Percentiles rank a stretch among this genome's conserved stretches.
Evolutionary conservation across 2,329 filamentous ascomycete genomes (phyloP).

Genomic region (Pleoardoris graminearum): DNA sequence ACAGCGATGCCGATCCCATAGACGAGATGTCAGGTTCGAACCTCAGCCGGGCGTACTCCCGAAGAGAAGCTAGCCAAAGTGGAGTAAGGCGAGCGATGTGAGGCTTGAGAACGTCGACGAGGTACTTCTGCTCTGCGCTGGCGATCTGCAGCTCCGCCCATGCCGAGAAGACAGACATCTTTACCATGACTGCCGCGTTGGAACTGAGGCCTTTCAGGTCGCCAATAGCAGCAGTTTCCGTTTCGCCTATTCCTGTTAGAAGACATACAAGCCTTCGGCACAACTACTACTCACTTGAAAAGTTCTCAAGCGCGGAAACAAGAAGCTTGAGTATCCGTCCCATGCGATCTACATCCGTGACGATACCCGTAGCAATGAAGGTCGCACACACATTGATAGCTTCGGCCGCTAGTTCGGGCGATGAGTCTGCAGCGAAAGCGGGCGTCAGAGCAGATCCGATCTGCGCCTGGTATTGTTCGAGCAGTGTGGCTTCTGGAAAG

Average conservation of each 20-base stretch:
- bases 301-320: slow-evolving; percentile 88
- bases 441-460: slow-evolving; percentile 96
- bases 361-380: slow-evolving; percentile 95
- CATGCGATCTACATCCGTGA: slow-evolving; percentile 98
- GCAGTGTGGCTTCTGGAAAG: slow-evolving; percentile 92
- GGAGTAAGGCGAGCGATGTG: slow-evolving; percentile 90
- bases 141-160: slow-evolving; percentile 98
- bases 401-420: slow-evolving; percentile 91
- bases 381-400: slow-evolving; percentile 97
- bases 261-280: slow-evolving; percentile 12
- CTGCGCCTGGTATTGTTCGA: slow-evolving; percentile 98
- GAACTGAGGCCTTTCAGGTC: slow-evolving; percentile 91
- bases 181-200: slow-evolving; percentile 97
- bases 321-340: slow-evolving; percentile 94
- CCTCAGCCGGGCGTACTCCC: slow-evolving; percentile 88
- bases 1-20: slow-evolving; percentile 76
- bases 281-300: slow-evolving; percentile 63
- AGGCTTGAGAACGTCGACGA: slow-evolving; percentile 84
- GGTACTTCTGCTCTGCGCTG: slow-evolving; percentile 86
- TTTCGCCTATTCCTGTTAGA: slow-evolving; percentile 55
- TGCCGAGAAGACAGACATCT: slow-evolving; percentile 93
- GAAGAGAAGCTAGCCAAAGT: slow-evolving; percentile 87
- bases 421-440: slow-evolving; percentile 93
- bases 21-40: slow-evolving; percentile 98
- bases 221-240: slow-evolving; percentile 83